These are phyloP conservation scores for Nasturtium officinale DNA, from an alignment of 345 rosid species.

Conservation along the genomic window DNA sequence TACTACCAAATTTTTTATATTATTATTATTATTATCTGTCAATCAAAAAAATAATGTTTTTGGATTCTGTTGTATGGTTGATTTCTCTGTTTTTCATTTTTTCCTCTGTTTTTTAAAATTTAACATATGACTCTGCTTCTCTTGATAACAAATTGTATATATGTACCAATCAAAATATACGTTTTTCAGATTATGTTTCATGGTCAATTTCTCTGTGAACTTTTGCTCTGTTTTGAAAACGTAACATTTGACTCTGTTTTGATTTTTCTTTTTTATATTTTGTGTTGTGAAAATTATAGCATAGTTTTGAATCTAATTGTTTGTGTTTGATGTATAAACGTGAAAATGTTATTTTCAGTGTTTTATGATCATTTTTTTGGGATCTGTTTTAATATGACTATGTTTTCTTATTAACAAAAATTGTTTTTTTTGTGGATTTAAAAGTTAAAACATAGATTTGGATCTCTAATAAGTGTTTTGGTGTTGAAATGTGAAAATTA, in stretches of 20 bases:
- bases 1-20: neutral
- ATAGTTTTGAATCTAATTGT: constrained; percentile 3
- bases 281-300: no score
- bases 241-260: no score
- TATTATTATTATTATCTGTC: neutral
- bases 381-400: neutral
- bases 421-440: neutral
- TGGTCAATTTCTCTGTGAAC: no score
- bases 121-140: no score
- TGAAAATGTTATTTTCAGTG: constrained; percentile 57
- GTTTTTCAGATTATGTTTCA: no score
- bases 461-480: neutral
- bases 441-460: neutral
- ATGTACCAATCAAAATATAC: no score
- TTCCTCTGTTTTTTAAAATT: neutral
- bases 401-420: neutral
- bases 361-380: neutral
- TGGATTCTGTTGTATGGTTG: no score
- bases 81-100: no score
- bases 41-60: no score
- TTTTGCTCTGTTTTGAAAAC: neutral
- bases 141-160: no score
- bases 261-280: neutral
- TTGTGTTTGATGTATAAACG: neutral
- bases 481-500: constrained; percentile 22